Conservation (phyloP, 306 rosid genomes). For the Malus domestica region DNA sequence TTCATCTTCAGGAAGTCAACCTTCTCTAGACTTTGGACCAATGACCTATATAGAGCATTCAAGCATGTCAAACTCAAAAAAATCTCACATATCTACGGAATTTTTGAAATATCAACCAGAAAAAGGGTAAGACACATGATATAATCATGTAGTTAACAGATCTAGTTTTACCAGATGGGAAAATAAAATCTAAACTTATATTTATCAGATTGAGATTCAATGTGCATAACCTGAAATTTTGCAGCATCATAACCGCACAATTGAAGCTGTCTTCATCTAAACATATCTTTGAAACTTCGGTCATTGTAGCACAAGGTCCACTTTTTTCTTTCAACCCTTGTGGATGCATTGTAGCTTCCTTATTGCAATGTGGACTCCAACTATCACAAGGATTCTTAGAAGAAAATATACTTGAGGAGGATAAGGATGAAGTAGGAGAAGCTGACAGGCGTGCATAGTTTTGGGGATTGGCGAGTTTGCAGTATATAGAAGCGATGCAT, state of each 20-base stretch:
- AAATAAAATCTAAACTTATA: not conserved
- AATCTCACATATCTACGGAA: not conserved
- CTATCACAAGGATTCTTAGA: slow-evolving; percentile 22
- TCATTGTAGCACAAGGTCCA: slow-evolving; percentile 18
- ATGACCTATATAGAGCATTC: slow-evolving; percentile 17
- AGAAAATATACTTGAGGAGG: slow-evolving; percentile 29
- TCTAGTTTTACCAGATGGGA: not conserved
- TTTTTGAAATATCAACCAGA: not conserved
- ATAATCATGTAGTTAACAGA: not conserved
- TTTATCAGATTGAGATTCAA: not conserved
- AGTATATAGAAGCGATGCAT: slow-evolving; percentile 38
- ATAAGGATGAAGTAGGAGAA: slow-evolving; percentile 24
- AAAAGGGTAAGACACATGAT: not conserved
- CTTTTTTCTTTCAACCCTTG: slow-evolving; percentile 1
- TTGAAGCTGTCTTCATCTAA: slow-evolving; percentile 24
- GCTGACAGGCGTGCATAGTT: not conserved
- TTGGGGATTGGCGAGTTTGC: slow-evolving; percentile 27
- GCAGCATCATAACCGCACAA: slow-evolving; percentile 24
- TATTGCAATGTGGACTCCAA: slow-evolving; percentile 28
- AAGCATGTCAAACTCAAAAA: not conserved
- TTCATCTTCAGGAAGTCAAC: slow-evolving; percentile 29
- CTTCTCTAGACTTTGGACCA: slow-evolving; percentile 30
- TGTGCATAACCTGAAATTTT: slow-evolving; percentile 21
- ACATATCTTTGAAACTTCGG: slow-evolving; percentile 25
- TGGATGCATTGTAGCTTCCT: not conserved